Percentiles rank a stretch among this genome's conserved stretches.
Evolutionary conservation across 2,329 filamentous ascomycete genomes (phyloP).

Genomic region (Paecilomyces fulvus): DNA sequence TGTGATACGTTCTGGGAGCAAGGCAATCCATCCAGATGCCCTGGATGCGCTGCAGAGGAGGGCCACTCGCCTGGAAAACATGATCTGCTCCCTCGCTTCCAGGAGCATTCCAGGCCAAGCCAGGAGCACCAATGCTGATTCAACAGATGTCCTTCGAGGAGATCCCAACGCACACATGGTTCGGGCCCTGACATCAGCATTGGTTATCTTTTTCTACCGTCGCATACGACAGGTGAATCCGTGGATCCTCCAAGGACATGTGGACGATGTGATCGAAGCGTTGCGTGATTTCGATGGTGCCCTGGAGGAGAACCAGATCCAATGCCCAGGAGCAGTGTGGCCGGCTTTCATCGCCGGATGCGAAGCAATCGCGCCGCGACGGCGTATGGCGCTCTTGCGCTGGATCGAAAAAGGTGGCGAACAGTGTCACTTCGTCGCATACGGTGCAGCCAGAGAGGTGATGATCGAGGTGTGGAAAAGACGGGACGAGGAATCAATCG

Average conservation of each 20-base stretch:
- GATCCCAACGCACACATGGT: conserved; percentile 24
- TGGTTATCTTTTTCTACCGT: conserved; percentile 37
- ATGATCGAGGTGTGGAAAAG: conserved; percentile 20
- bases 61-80: conserved; percentile 22
- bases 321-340: conserved; percentile 26
- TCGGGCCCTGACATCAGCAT: conserved; percentile 30
- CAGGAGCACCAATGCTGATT: neutral
- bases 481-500: conserved; percentile 17
- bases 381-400: conserved; percentile 13
- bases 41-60: conserved; percentile 21
- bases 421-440: conserved; percentile 15
- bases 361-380: conserved; percentile 20
- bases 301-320: conserved; percentile 4
- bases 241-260: conserved; percentile 29
- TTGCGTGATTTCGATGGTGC: conserved; percentile 21
- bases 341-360: conserved; percentile 35
- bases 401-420: conserved; percentile 19
- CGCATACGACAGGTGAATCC: conserved; percentile 32
- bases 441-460: conserved; percentile 17
- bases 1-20: conserved; percentile 14
- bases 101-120: conserved; percentile 7
- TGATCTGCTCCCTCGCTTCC: conserved; percentile 24
- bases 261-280: conserved; percentile 26
- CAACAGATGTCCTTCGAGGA: conserved; percentile 6
- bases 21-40: conserved; percentile 11